phyloP scores from a whole-genome alignment of 2,329 filamentous ascomycete genomes.

The Pseudocercospora vitis region DNA sequence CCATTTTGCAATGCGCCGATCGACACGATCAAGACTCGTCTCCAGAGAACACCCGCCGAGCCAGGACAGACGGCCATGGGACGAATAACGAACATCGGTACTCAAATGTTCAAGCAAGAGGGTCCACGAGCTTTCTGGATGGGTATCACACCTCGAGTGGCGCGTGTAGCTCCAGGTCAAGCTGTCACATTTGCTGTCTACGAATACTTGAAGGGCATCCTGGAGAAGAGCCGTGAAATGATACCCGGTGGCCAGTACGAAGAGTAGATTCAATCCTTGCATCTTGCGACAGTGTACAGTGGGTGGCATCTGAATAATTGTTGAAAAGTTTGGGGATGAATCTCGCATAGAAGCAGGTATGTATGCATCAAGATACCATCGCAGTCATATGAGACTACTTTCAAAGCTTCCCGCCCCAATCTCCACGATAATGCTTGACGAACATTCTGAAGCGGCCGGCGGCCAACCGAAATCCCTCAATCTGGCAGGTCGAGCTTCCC shows the following conservation, averaged over 20 bases:
- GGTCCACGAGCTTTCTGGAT: slow-evolving; percentile 96
- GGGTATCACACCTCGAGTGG: slow-evolving; percentile 95
- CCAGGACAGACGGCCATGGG: slow-evolving; percentile 73
- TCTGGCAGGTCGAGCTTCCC: background rate
- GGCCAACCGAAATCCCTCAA: background rate
- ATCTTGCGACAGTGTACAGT: slow-evolving; percentile 1
- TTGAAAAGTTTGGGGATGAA: background rate
- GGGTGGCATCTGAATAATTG: background rate
- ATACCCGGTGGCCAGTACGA: slow-evolving; percentile 50
- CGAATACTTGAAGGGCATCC: slow-evolving; percentile 51
- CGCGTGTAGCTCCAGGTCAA: slow-evolving; percentile 95
- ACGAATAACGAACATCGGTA: slow-evolving; percentile 74
- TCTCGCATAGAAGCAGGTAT: background rate
- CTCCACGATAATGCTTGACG: no score
- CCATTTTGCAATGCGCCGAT: slow-evolving; percentile 96
- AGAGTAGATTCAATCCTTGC: slow-evolving; percentile 40
- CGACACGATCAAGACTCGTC: slow-evolving; percentile 95
- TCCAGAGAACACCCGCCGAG: slow-evolving; percentile 85
- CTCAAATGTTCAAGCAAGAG: slow-evolving; percentile 71
- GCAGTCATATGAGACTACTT: background rate
- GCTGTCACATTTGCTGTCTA: slow-evolving; percentile 68
- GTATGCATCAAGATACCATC: background rate
- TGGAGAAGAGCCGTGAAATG: slow-evolving; percentile 51
- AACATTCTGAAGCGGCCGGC: background rate
- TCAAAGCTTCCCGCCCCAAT: no score